phyloP scores from a whole-genome alignment of 441 rosid genomes.

The Pelargonium australe region DNA sequence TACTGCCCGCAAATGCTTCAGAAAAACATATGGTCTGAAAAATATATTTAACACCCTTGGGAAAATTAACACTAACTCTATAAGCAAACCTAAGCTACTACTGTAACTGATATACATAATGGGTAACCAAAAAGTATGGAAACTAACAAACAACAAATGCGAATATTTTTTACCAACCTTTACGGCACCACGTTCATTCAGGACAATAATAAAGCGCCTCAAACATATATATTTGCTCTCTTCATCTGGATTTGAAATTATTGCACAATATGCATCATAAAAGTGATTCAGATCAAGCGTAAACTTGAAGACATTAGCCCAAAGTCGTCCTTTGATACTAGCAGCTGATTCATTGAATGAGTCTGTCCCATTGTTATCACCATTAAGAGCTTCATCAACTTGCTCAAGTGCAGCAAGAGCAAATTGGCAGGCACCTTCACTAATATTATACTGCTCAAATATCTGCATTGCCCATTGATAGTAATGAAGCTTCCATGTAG shows the following conservation, averaged over 20 bases:
- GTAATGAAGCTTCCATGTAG: slow-evolving; percentile 90
- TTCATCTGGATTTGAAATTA: slow-evolving; percentile 96
- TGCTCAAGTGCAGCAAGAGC: slow-evolving; percentile 98
- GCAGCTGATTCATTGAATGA: slow-evolving; percentile 46
- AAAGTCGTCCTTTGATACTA: slow-evolving; percentile 68
- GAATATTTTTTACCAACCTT: slow-evolving; percentile 45
- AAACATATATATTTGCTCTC: slow-evolving; percentile 92
- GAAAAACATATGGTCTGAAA: neutral
- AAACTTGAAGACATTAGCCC: slow-evolving; percentile 96
- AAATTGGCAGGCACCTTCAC: slow-evolving; percentile 94
- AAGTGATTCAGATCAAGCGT: slow-evolving; percentile 77
- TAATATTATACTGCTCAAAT: slow-evolving; percentile 82
- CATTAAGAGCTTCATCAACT: slow-evolving; percentile 77
- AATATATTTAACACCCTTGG: neutral
- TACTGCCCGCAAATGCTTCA: too few relatives aligned
- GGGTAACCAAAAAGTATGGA: neutral
- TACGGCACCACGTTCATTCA: slow-evolving; percentile 71
- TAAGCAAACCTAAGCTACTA: neutral
- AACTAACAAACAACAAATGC: neutral
- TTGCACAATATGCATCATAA: slow-evolving; percentile 92
- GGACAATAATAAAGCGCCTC: slow-evolving; percentile 89
- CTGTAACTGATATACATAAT: neutral
- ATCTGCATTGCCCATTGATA: slow-evolving; percentile 98
- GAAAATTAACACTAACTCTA: neutral
- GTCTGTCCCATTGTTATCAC: slow-evolving; percentile 34